These are phyloP conservation scores for Nitzschia palea DNA, from an alignment of 108 stramenopile species.

Conservation along the genomic window DNA sequence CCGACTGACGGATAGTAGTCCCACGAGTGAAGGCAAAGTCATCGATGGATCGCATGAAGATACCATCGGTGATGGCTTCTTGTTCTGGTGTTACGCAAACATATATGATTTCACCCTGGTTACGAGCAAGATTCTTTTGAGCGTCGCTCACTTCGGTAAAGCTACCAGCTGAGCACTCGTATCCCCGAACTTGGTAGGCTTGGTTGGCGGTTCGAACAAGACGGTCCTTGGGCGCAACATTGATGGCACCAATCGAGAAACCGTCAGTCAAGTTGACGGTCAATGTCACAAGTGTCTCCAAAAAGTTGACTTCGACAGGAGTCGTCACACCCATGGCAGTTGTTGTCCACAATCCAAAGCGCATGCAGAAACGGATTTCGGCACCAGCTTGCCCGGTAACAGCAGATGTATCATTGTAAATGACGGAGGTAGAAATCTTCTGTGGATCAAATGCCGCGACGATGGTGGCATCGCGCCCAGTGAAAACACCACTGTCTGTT, in stretches of 20 bases:
- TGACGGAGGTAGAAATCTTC: not conserved
- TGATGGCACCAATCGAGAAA: not conserved
- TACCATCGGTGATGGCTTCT: conserved; percentile 1
- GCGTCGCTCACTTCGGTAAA: not conserved
- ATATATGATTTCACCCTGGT: conserved; percentile 13
- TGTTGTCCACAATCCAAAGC: not conserved
- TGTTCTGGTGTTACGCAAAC: conserved; percentile 12
- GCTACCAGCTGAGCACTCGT: not conserved
- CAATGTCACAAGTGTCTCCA: conserved; percentile 17
- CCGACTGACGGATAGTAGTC: conserved; percentile 5
- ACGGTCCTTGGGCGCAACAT: conserved; percentile 6
- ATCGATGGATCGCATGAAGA: conserved; percentile 17
- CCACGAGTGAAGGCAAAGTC: conserved; percentile 3
- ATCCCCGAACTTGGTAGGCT: conserved; percentile 8
- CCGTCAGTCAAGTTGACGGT: conserved; percentile 11
- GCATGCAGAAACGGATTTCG: conserved; percentile 3
- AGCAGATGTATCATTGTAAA: not conserved
- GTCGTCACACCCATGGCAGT: not conserved
- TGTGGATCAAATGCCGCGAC: not conserved
- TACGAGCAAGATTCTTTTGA: not conserved
- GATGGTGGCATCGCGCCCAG: not conserved
- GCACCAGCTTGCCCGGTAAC: not conserved
- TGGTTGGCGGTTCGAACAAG: conserved; percentile 7
- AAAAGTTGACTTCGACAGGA: conserved; percentile 19
- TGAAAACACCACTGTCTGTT: not conserved